Percentiles rank a stretch among this genome's conserved stretches.
Conservation (phyloP, 2,329 filamentous ascomycete genomes). For the Aspergillus niger region DNA sequence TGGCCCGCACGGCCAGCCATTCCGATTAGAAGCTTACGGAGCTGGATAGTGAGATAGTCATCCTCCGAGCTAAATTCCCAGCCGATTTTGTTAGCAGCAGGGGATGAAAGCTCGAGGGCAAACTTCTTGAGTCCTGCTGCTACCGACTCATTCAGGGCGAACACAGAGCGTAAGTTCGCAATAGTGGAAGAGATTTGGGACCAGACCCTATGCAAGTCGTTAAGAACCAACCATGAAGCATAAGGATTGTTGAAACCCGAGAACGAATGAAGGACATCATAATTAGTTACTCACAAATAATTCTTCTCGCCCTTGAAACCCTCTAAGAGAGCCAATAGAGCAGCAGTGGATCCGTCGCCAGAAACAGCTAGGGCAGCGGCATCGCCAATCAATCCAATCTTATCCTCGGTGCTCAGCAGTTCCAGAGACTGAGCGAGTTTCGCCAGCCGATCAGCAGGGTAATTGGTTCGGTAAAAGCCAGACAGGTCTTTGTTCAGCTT, state of each 20-base stretch:
- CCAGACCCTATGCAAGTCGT: conserved; percentile 64
- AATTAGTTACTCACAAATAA: conserved; percentile 61
- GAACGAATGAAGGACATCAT: background rate
- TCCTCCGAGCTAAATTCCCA: conserved; percentile 81
- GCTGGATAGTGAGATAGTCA: conserved; percentile 77
- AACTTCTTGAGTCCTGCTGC: conserved; percentile 76
- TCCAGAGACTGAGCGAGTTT: conserved; percentile 78
- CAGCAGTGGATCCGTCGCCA: conserved; percentile 78
- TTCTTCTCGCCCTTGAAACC: conserved; percentile 81
- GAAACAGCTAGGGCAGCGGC: conserved; percentile 86
- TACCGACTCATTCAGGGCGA: conserved; percentile 72
- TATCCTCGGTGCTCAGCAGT: conserved; percentile 79
- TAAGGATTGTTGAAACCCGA: background rate
- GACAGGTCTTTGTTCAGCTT: conserved; percentile 89
- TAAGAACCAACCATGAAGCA: conserved; percentile 8
- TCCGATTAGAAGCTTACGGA: conserved; percentile 78
- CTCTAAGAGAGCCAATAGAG: conserved; percentile 79
- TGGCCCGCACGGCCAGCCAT: conserved; percentile 77
- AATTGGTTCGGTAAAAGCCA: conserved; percentile 91
- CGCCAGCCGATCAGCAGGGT: conserved; percentile 77
- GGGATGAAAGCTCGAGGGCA: conserved; percentile 72
- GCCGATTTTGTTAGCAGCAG: conserved; percentile 75
- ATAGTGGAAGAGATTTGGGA: conserved; percentile 79
- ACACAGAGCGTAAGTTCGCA: conserved; percentile 77
- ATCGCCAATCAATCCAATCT: conserved; percentile 88